Conservation (phyloP, 2,329 filamentous ascomycete species). For the Stenocarpella maydis region DNA sequence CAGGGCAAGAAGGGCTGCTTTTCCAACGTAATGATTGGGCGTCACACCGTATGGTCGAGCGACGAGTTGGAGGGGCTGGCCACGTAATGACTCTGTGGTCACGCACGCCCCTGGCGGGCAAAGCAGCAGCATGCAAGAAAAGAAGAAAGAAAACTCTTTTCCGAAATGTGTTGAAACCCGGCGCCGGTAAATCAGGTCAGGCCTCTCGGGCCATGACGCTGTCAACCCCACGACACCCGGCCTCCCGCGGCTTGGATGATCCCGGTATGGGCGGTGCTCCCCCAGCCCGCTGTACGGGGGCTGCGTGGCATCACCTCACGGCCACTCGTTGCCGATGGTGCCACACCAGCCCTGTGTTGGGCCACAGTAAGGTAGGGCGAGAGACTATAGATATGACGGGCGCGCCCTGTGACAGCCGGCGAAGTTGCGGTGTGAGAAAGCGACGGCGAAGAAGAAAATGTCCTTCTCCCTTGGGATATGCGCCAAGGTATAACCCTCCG, state of each 20-base stretch:
- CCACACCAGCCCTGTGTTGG: constrained; percentile 16
- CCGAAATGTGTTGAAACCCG: constrained; percentile 12
- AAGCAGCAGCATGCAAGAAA: background rate
- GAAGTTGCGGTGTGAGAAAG: constrained; percentile 19
- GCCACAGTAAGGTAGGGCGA: background rate
- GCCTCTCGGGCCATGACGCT: constrained; percentile 22
- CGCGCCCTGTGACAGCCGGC: constrained; percentile 1
- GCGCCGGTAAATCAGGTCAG: constrained; percentile 26
- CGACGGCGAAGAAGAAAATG: background rate
- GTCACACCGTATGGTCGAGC: background rate
- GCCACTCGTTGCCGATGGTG: constrained; percentile 12
- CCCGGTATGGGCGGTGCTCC: constrained; percentile 7
- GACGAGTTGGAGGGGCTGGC: background rate
- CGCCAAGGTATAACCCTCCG: background rate
- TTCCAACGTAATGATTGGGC: constrained; percentile 4
- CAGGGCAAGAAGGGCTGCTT: background rate
- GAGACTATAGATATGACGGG: background rate
- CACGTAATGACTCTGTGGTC: constrained; percentile 1
- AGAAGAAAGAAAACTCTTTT: background rate
- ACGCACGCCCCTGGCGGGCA: background rate
- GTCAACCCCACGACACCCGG: constrained; percentile 26
- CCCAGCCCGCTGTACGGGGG: constrained; percentile 6
- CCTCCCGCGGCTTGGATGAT: constrained; percentile 25
- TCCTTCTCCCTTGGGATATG: constrained; percentile 1
- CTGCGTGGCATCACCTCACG: constrained; percentile 6